Evolutionary conservation across 257 asterid genomes (phyloP), one percentile per base, ranked within the genome.

Genomic region (Solanum rostratum): DNA sequence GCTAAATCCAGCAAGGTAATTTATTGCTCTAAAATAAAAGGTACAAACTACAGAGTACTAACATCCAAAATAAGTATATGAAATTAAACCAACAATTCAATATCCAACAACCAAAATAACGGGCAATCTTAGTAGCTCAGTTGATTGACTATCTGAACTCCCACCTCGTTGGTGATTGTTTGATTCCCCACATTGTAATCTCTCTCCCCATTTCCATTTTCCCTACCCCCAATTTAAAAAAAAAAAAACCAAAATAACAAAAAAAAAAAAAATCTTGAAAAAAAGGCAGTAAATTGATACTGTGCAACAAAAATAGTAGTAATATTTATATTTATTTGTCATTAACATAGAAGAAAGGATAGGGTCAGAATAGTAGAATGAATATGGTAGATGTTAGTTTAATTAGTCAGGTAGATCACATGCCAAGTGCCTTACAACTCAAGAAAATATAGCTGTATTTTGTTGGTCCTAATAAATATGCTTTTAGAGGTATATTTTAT

Each of bases 361-460:
- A 27, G 15, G n/a, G 41, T 76, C 7, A 52, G 22, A 9, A 57
- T 27, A 76, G 27, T 18, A 76, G 82, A 76, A 27, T 27, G 63
- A 50, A 49, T 78, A 50, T 49, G 12, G 24, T 27, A 45, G 20
- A 46, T 46, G 33, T 13, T 74, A 59, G 66, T n/a, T 59, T 59
- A 59, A n/a, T n/a, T 59, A 37, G 83, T 79, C 53, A 84, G 89
- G 33, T 68, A 69, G 39, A 3, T 80, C 85, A 84, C 87, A 87
- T 80, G 85, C 9, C 52, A 57, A 20, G n/a, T 68, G 85, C 89
- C 73, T 80, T 80, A 45, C 22, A 79, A 18, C 43, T 45, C 30
- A 50, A 55, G 54, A 59, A 86, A 84, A 66, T 19, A 84, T 82
- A 87, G 87, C 84, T 87, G 85, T 84, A 27, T 39, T 39, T 19